Conservation (phyloP, 1,139 yeast species). For the Candida tropicalis region DNA sequence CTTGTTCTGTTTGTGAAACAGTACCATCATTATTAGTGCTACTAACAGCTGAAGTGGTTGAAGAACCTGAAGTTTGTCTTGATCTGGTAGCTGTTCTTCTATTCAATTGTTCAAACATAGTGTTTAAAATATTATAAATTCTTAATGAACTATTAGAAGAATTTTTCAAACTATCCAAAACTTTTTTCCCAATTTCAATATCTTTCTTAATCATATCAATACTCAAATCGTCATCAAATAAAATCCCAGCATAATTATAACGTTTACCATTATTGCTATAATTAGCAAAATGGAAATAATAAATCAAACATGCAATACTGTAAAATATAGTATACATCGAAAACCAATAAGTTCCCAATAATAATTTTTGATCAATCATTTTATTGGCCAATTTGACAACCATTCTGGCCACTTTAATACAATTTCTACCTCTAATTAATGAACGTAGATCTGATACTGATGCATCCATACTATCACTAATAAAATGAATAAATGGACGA, state of each 20-base stretch:
- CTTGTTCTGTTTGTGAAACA: background rate
- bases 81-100: conserved; percentile 58
- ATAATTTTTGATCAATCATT: conserved; percentile 70
- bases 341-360: conserved; percentile 92
- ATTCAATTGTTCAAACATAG: conserved; percentile 80
- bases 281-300: conserved; percentile 75
- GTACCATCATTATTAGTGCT: background rate
- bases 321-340: conserved; percentile 90
- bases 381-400: conserved; percentile 84
- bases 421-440: conserved; percentile 74
- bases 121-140: conserved; percentile 76
- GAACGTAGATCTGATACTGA: conserved; percentile 48
- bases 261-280: conserved; percentile 30
- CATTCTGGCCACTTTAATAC: conserved; percentile 82
- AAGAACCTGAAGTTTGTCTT: conserved; percentile 8
- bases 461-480: conserved; percentile 51
- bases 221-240: conserved; percentile 62
- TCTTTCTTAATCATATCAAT: conserved; percentile 71
- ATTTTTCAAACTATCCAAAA: conserved; percentile 69
- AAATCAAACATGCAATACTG: conserved; percentile 84
- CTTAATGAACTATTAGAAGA: conserved; percentile 78
- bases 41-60: background rate
- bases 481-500: conserved; percentile 88
- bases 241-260: conserved; percentile 48
- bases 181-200: conserved; percentile 80